Evolutionary conservation across 179 eudicot species (phyloP), one percentile per base, ranked within the genome.

Genomic region (Spinacia oleracea): DNA sequence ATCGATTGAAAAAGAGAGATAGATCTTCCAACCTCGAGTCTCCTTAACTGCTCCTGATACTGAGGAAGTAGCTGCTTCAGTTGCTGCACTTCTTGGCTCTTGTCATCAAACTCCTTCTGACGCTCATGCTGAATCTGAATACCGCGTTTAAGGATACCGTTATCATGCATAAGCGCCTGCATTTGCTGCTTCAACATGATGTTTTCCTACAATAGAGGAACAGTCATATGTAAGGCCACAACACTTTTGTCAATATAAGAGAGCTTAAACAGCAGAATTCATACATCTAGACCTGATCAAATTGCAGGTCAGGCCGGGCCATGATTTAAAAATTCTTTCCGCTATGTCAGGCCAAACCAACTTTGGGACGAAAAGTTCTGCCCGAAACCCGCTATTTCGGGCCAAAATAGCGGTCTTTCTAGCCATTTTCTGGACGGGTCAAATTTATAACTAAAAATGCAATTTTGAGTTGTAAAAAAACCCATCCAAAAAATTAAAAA

Each of bases 61-160:
- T 88, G 90, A 75, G 88, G 79, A 43, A 92, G 75, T 75, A 90
- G 76, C 85, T 89, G 90, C 89, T 89, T 92, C 72, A 93, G 80
- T 48, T 89, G 90, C 62, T 88, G 85, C 67, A 88, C 86, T 86
- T 93, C 97, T 55, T 77, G 90, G 64, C 59, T 83, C 84, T 80
- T 88, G 38, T 85, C 89, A 53, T 93, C 98, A 42, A 70, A 87
- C 60, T 92, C 97, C 82, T 92, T 92, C 59, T 89, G 93, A 16
- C 98, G 93, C 79, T 90, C 93, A 58, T 90, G 95, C 68, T 92
- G 97, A 53, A 88, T 92, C 62, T 92, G 83, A 40, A 93, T 97
- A 46, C 89, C 93, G 67, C 92, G 92, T 74, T 92, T 93, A 32
- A 93, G 90, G 79, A 90, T 90, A 45, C 73, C 64, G 64, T 93